Base-by-base conservation (phyloP, 345 rosid species). In the Streptanthus diversifolius region DNA sequence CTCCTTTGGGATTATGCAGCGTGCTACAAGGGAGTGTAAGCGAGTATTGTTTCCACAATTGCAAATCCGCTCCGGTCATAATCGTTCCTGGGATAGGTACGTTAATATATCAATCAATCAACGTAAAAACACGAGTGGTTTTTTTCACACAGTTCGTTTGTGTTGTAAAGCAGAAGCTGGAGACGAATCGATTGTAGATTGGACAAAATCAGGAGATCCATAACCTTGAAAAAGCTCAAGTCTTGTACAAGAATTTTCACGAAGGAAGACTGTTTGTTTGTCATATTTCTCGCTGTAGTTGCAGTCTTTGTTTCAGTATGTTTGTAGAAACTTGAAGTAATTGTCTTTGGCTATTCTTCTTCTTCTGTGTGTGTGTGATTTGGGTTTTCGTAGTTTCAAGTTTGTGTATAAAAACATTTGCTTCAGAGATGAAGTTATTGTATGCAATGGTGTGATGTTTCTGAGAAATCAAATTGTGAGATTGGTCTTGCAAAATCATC, bases 1-100 rank as follows among this genome's bases (percentile, higher is more conserved):
- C 52, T 55, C 25, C 24, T 25, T 48, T 40, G 15, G 40, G 25
- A 32, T 66, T 66, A 8, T 67, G 66, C 86, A 92, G 98, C 49
- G 80, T 90, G 7, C 76, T 90, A 72, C 91, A 87, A 51, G 98
- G 93, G 65, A 92, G 96, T 55, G 85, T 88, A 33, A 80, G 96
- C 29, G 91, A 90, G 81, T 81, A 86, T 72, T 88, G 95, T 79
- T 87, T 87, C 85, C 98, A 85, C 83, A 78, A 88, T 47, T 90
- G 96, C 78, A 86, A 87, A 84, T 77, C 91, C 2, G 89, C 98
- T 44, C 98, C 96, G 0, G 76, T 90, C 73, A 78, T 84, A 27
- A 80, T 85, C 10, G 96, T 92, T 52, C 98, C 98, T 7, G 96
- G 91, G 8, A 83, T 79, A 90, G 96, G 98, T 90, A 71, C 77